These are phyloP conservation scores for Cyclotella sp. DNA, from an alignment of 108 stramenopile genomes.

Conservation along the genomic window DNA sequence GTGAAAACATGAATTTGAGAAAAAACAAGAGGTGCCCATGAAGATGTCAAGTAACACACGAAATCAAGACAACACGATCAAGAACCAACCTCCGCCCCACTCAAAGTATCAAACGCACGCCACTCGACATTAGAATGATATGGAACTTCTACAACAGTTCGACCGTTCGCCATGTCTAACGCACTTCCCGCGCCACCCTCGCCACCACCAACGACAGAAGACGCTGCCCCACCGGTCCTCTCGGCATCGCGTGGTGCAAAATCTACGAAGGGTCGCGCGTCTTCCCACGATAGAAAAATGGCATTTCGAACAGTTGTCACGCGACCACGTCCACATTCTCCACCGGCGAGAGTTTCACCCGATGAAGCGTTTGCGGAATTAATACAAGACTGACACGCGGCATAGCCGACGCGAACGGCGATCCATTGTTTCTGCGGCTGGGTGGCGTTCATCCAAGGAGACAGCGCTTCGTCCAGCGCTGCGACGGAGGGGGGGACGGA, in stretches of 20 bases:
- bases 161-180: background rate
- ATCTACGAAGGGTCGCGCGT: constrained; percentile 35
- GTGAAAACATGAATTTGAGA: background rate
- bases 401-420: constrained; percentile 39
- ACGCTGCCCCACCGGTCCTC: background rate
- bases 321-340: background rate
- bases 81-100: constrained; percentile 14
- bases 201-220: background rate
- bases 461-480: background rate
- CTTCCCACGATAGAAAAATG: constrained; percentile 43
- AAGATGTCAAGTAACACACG: background rate
- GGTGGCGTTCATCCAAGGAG: background rate
- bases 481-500: background rate
- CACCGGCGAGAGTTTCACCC: background rate
- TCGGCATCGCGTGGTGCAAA: constrained; percentile 1
- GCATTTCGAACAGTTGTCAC: constrained; percentile 23
- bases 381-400: constrained; percentile 11
- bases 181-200: background rate
- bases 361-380: background rate
- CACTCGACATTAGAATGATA: constrained; percentile 41
- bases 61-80: background rate
- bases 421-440: constrained; percentile 1
- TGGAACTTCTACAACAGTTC: background rate
- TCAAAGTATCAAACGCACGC: constrained; percentile 21
- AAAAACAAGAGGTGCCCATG: background rate